Percentiles rank a stretch among this genome's conserved stretches.
Conservation (phyloP, 257 asterid species). For the Ajuga chamaepitys region DNA sequence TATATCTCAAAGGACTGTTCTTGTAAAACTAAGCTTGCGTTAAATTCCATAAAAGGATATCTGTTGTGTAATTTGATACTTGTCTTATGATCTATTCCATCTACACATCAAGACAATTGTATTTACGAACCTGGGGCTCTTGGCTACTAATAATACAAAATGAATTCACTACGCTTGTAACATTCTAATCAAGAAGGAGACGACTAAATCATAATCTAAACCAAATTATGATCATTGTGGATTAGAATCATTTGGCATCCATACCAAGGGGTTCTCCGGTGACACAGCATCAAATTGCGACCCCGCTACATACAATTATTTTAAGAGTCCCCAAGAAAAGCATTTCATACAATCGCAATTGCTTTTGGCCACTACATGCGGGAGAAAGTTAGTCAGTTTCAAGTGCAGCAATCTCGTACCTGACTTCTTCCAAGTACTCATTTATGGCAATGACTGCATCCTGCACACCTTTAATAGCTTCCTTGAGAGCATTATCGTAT, state of each 20-base stretch:
- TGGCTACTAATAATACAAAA: no score
- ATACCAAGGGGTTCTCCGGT: background rate
- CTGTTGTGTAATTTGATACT: no score
- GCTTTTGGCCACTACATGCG: background rate
- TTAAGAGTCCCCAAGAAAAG: background rate
- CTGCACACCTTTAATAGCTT: slow-evolving; percentile 80
- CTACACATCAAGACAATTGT: no score
- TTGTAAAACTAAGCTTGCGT: no score
- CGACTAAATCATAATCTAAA: background rate
- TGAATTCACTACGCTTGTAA: background rate
- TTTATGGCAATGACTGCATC: slow-evolving; percentile 69
- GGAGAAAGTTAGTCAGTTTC: slow-evolving; percentile 35
- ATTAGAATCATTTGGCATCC: background rate
- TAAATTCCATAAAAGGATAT: no score
- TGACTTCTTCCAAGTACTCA: slow-evolving; percentile 84
- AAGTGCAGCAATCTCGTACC: slow-evolving; percentile 85
- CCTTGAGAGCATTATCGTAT: slow-evolving; percentile 75
- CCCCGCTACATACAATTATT: background rate
- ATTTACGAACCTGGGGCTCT: no score
- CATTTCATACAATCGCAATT: background rate
- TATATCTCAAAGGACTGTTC: no score
- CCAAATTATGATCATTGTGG: background rate
- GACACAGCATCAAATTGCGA: background rate
- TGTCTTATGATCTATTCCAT: no score
- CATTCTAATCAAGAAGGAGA: background rate